Conservation (phyloP, 441 rosid species). For the Dalechampia spathulata region DNA sequence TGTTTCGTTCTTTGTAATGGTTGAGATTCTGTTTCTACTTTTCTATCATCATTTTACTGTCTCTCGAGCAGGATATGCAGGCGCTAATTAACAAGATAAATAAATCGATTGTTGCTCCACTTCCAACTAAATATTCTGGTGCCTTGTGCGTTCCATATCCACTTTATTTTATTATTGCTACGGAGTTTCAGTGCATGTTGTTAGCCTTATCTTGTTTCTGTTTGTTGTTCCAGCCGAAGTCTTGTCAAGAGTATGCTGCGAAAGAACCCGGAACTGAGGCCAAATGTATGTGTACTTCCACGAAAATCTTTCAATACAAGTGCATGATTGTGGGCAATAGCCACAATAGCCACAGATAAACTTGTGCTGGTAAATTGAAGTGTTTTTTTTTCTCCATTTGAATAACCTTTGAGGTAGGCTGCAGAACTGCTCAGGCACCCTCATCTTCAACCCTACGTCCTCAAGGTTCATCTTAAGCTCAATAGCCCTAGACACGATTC, state of each 20-base stretch:
- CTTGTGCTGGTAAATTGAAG: background rate
- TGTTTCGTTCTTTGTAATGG: background rate
- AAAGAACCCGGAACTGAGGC: constrained; percentile 95
- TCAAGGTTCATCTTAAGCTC: constrained; percentile 57
- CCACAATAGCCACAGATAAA: no score
- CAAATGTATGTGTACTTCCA: constrained; percentile 59
- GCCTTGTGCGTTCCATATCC: constrained; percentile 71
- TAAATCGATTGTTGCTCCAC: constrained; percentile 95
- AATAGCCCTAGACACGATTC: constrained; percentile 61
- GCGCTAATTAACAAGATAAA: constrained; percentile 95
- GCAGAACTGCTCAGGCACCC: constrained; percentile 78
- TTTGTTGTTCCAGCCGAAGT: constrained; percentile 67
- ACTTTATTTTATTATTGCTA: background rate
- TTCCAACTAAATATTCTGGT: constrained; percentile 83
- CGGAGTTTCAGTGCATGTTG: background rate
- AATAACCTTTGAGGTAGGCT: constrained; percentile 46
- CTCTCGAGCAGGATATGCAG: constrained; percentile 83
- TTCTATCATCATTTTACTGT: no score
- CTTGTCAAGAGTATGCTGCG: constrained; percentile 98
- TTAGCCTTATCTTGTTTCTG: constrained; percentile 22
- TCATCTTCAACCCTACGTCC: constrained; percentile 71
- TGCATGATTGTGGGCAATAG: no score
- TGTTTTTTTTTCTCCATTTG: constrained; percentile 15
- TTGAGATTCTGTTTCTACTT: background rate
- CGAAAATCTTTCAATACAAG: no score